Base-by-base conservation (phyloP, 192 early-diverging fungal species). In the Phycomyces blakesleeanus region DNA sequence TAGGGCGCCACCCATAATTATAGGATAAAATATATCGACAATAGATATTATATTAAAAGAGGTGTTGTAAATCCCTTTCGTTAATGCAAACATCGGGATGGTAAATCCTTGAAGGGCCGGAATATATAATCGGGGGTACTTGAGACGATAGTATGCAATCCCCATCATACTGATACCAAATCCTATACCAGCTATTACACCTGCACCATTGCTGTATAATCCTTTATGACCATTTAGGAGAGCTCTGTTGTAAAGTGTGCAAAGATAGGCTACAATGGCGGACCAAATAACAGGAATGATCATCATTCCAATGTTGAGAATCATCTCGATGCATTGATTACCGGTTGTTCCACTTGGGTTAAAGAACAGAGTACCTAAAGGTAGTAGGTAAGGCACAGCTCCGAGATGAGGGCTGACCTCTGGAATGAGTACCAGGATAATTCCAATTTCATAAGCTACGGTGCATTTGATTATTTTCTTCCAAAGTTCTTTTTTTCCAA, bases 361-460 rank as follows among this genome's bases (percentile, higher is more conserved):
- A 50, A 73, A 73, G 47, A 67, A 73, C 2, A 73, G 37, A 11
- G 71, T 61, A 0, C 71, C 71, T 0, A 73, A 27, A 24, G 65
- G 51, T 5, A 73, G 34, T 1, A 73, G 40, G 42, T 73, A 73
- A 20, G 71, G 55, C 8, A 73, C 71, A 15, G 40, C 26, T 3
- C 71, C 71, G 12, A 73, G 11, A 18, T 61, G 44, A 0, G 12
- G 8, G 34, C 37, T 0, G 0, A 73, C 65, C 18, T 38, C 5
- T 0, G 65, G 71, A 26, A 72, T 27, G 24, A 72, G 39, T 15
- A 64, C 40, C 0, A 73, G 9, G 18, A 73, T 67, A 18, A 10
- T 67, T 20, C 54, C 65, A 14, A 73, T 51, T 44, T 67, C 65
- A 59, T 63, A 73, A 3, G 59, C 71, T 41, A 73, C 44, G 5